phyloP scores from a whole-genome alignment of 179 eudicot genomes.

The Patellifolia procumbens region DNA sequence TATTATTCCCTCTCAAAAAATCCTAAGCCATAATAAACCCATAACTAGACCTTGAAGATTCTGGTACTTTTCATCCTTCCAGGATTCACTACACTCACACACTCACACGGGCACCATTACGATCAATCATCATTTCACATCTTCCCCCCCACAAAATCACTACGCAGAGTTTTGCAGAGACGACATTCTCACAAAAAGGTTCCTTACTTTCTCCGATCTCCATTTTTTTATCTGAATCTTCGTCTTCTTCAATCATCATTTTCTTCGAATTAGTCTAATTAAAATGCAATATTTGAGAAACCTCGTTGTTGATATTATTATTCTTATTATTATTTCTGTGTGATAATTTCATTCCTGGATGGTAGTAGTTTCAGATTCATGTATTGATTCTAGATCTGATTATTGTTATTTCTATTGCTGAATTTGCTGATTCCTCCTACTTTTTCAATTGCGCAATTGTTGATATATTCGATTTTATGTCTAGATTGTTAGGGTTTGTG shows the following conservation, averaged over 20 bases:
- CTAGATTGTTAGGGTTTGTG: not conserved
- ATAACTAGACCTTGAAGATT: not conserved
- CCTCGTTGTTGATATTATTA: too few species aligned
- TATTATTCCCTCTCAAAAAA: not conserved
- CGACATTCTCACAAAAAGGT: not conserved
- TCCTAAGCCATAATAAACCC: not conserved
- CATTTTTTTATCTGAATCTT: not conserved
- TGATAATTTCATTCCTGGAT: not conserved
- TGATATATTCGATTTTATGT: too few species aligned
- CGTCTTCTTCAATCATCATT: not conserved
- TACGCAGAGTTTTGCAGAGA: not conserved
- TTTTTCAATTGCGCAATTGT: not conserved
- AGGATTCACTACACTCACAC: not conserved
- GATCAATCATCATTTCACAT: not conserved
- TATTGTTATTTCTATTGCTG: not conserved
- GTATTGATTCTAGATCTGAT: constrained; percentile 5
- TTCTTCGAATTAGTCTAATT: not conserved
- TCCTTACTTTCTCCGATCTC: constrained; percentile 6
- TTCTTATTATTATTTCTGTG: not conserved
- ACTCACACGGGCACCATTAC: too few species aligned
- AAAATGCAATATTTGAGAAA: not conserved
- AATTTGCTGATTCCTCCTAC: not conserved
- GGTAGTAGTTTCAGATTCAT: not conserved
- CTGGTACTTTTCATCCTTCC: not conserved
- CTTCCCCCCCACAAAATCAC: not conserved